Conservation (phyloP, 2,329 filamentous ascomycete species). For the Claviceps sp. region DNA sequence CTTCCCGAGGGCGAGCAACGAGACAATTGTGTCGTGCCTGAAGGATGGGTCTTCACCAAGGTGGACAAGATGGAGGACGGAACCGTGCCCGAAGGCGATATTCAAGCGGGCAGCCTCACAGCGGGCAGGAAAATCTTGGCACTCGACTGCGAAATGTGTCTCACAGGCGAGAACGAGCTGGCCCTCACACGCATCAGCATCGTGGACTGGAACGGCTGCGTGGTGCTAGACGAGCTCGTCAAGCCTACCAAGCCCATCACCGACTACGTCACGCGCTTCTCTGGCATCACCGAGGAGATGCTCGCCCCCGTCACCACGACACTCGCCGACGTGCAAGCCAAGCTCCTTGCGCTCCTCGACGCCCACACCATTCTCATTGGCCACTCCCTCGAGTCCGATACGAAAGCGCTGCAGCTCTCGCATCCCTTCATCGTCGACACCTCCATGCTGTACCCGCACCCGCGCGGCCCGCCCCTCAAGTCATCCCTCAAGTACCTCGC, state of each 20-base stretch:
- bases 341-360: conserved; percentile 58
- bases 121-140: conserved; percentile 67
- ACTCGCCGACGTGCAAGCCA: conserved; percentile 67
- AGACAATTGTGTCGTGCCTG: conserved; percentile 38
- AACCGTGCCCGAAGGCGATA: conserved; percentile 51
- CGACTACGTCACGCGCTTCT: conserved; percentile 85
- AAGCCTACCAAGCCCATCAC: conserved; percentile 79
- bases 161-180: conserved; percentile 65
- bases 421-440: conserved; percentile 95
- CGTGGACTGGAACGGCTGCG: conserved; percentile 70
- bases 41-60: conserved; percentile 73
- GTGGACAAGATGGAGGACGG: conserved; percentile 56
- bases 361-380: conserved; percentile 63
- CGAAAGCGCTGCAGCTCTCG: conserved; percentile 70
- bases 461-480: conserved; percentile 77
- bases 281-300: conserved; percentile 82
- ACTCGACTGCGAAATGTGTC: conserved; percentile 96
- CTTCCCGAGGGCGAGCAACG: conserved; percentile 45
- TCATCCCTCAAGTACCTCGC: conserved; percentile 81
- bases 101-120: conserved; percentile 71
- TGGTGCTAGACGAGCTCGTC: conserved; percentile 80
- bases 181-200: conserved; percentile 84
- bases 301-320: conserved; percentile 74
- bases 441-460: conserved; percentile 77
- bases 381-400: conserved; percentile 71